Evolutionary conservation across 2,329 filamentous ascomycete genomes (phyloP), one percentile per base, ranked within the genome.

Genomic region (Apiospora saccharicola): DNA sequence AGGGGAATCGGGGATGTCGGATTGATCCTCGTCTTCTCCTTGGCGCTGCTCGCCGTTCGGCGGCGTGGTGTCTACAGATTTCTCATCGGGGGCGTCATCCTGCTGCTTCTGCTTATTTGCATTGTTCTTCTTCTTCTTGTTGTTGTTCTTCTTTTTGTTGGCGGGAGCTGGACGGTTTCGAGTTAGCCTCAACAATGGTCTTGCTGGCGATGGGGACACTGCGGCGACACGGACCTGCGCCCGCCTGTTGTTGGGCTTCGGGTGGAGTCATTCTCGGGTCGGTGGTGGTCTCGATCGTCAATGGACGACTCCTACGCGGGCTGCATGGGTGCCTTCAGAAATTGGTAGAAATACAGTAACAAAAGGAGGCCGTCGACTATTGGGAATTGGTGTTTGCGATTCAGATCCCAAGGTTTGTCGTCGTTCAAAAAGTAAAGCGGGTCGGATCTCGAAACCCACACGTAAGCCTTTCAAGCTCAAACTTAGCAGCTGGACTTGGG

Each of bases 61-160:
- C n/a, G 70, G 72, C 34, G 74, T 49, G 67, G 44, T 61, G 47
- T 79, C 76, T 72, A 75, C 49, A 46, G 73, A 53, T 71, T 76
- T 77, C 44, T 49, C 75, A 37, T 70, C 68, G 22, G 46, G 46
- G 44, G 24, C 78, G 75, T 77, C 73, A 57, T 77, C 71, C 53
- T 61, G 51, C 4, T 43, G 51, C 51, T 37, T 61, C 53, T 70
- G 37, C 51, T 74, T 70, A 69, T 67, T 73, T 73, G 49, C 22
- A 43, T 64, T 68, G 76, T 86, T 88, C 84, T 88, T 89, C 83
- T 89, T 90, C 82, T 89, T 90, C 77, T 87, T 90, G 77, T 85
- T 90, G 77, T 85, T 87, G 79, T 85, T 87, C 83, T 88, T 90
- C 83, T 89, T 90, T 81, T 87, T 88, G 69, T 84, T 77, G 76